Evolutionary conservation across 2,329 filamentous ascomycete genomes (phyloP), one percentile per base, ranked within the genome.

Genomic region (Colletotrichum chrysophilum): DNA sequence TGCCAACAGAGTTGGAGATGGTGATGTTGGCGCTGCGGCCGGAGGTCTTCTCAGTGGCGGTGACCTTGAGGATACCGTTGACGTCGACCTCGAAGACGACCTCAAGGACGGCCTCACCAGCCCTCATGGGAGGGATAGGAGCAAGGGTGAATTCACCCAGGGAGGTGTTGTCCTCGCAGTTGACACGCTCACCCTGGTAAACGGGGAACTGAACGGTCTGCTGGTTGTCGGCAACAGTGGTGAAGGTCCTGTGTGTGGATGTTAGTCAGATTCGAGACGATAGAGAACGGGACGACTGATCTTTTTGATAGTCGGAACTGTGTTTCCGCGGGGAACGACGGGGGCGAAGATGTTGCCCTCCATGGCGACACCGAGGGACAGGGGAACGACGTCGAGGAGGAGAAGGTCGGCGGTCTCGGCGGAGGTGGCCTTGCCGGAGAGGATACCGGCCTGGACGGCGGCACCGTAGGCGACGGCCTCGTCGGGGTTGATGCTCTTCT

Each of bases 401-500:
- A 99, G 93, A 79, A 99, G 94, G 86, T 98, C 97, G 78, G 94
- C 91, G 77, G 96, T 98, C 84, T 98, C 97, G 81, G 95, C 95
- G 65, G 96, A 98, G 80, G 95, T 97, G 81, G 97, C 97, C 93
- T 98, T 98, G 86, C 97, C 97, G 76, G 96, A 98, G 79, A 99
- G 94, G 86, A 99, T 98, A 93, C 96, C 97, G 80, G 97, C 97
- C 91, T 99, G 97, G 78, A 99, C 96, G 82, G 97, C 97, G 80
- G 97, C 97, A 93, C 97, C 97, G 89, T 98, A 98, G 82, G 97
- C 97, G 84, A 99, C 97, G 81, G 97, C 97, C 92, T 99, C 97
- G 85, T 99, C 97, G 83, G 97, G 97, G 93, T 99, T 99, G 91
- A 98, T 98, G 91, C 95, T 97, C 92, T 98, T 98, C 93, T 98